Base-by-base conservation (phyloP, 164 flowering plant species). In the Piper betle region DNA sequence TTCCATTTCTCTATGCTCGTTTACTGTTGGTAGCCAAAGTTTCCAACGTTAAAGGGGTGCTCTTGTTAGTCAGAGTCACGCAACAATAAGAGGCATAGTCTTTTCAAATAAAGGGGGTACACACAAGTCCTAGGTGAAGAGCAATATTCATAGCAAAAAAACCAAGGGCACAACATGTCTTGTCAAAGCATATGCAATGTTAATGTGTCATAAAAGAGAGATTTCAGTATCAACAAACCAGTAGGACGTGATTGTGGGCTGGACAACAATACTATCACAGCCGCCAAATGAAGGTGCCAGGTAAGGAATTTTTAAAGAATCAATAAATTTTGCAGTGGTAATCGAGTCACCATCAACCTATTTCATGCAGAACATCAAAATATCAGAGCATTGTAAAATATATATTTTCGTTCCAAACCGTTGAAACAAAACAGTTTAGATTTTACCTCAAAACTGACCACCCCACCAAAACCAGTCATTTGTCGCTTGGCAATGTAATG, bases 381-480 rank as follows among this genome's bases (percentile, higher is more conserved):
- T 46, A 15, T 6, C 39, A 33, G 9, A 3, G 8, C 15, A 8
- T 55, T 55, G 3, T 25, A 25, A 55, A 55, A 7, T 25, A 25
- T 16, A 54, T 25, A 8, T 54, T 18, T 8, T 16, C 18, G 16
- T 54, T 54, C 6, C 4, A 17, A n/a, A 54, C 18, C 37, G 17
- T 18, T 13, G 0, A 57, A 33, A 25, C 4, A 57, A 50, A 53
- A 25, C 39, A 19, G 2, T 41, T 19, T 17, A 54, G 12, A 42
- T 16, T 59, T 56, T 64, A 85, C 99, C 92, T 94, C 99, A 80
- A 94, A 94, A 76, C 97, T 90, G 65, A 91, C 99, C 38, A 94
- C 97, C 53, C 99, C 99, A 66, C 99, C 99, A 80, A 85, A 94
- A 57, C 97, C 99, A 66, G 81, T 82, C 99, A 94, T 94, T 72